These are phyloP conservation scores for Orbilia brochopaga DNA, from an alignment of 2,329 filamentous ascomycete genomes.

Conservation along the genomic window DNA sequence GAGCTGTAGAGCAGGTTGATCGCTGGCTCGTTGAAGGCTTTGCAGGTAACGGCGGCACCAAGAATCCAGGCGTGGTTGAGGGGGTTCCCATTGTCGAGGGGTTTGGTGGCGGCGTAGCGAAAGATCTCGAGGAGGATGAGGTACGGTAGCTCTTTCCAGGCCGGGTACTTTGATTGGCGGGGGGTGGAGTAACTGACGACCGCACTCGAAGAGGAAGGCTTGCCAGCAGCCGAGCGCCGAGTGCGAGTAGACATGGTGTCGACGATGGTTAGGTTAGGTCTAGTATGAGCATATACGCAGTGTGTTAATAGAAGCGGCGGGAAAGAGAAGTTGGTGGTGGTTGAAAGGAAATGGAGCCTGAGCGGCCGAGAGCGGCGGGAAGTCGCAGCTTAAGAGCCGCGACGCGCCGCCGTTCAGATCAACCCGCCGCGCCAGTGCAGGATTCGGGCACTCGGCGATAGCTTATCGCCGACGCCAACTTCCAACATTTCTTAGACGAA, in stretches of 20 bases:
- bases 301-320: conserved; percentile 1
- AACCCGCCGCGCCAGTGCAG: conserved; percentile 25
- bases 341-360: conserved; percentile 20
- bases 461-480: conserved; percentile 22
- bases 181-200: conserved; percentile 25
- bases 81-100: conserved; percentile 5
- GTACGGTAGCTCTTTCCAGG: conserved; percentile 31
- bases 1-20: conserved; percentile 34
- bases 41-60: conserved; percentile 37
- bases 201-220: conserved; percentile 2
- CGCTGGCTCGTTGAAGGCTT: conserved; percentile 36
- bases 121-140: conserved; percentile 32
- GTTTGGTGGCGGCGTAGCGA: conserved; percentile 30
- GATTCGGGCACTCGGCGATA: conserved; percentile 6
- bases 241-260: conserved; percentile 5
- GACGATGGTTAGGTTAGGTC: conserved; percentile 1
- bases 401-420: conserved; percentile 4
- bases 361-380: conserved; percentile 4
- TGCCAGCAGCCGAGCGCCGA: conserved; percentile 11
- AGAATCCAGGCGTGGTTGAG: conserved; percentile 39
- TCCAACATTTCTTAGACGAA: conserved; percentile 11
- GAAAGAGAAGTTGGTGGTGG: conserved; percentile 11
- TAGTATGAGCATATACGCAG: conserved; percentile 14
- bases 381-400: conserved; percentile 1
- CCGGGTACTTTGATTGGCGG: conserved; percentile 37